Evolutionary conservation across 495 filamentous ascomycete genomes (phyloP).

Genomic region (Friedmanniomyces simplex): DNA sequence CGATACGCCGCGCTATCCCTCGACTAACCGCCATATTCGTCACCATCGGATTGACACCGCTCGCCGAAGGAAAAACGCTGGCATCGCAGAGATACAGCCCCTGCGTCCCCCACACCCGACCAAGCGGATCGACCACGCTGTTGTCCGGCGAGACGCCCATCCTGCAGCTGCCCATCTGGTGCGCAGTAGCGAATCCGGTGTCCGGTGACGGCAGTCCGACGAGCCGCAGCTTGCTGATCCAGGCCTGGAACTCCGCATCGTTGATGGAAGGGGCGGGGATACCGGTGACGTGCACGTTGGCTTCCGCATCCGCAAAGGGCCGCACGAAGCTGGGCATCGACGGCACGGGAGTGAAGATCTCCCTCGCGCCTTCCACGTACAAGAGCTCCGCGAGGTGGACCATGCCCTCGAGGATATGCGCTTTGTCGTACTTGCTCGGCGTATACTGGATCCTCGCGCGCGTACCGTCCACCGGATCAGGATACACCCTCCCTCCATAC

Average conservation of each 20-base stretch:
- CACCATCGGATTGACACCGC: conserved; percentile 90
- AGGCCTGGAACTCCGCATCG: conserved; percentile 53
- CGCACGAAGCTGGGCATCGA: conserved; percentile 60
- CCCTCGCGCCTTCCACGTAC: conserved; percentile 63
- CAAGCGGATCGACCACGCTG: conserved; percentile 66
- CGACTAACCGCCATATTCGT: conserved; percentile 69
- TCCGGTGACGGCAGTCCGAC: conserved; percentile 42
- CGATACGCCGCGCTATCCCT: conserved; percentile 40
- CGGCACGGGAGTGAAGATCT: conserved; percentile 55
- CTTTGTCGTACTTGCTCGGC: conserved; percentile 56
- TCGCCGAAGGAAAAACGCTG: conserved; percentile 80
- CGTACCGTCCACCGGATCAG: conserved; percentile 55
- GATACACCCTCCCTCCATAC: conserved; percentile 61
- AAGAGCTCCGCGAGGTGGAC: conserved; percentile 61
- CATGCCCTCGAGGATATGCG: conserved; percentile 59
- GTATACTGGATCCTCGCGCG: conserved; percentile 55
- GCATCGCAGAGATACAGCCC: conserved; percentile 75
- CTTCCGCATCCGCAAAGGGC: conserved; percentile 14
- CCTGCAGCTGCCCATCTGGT: conserved; percentile 86
- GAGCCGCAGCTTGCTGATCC: conserved; percentile 49
- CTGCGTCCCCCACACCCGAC: conserved; percentile 65
- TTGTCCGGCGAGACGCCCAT: conserved; percentile 52
- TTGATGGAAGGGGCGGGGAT: conserved; percentile 44
- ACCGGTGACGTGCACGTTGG: conserved; percentile 28
- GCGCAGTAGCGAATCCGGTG: conserved; percentile 51